Percentiles rank a stretch among this genome's conserved stretches.
Evolutionary conservation across 148 eudicot species (phyloP).

Genomic region (Vaccinium darrowii): DNA sequence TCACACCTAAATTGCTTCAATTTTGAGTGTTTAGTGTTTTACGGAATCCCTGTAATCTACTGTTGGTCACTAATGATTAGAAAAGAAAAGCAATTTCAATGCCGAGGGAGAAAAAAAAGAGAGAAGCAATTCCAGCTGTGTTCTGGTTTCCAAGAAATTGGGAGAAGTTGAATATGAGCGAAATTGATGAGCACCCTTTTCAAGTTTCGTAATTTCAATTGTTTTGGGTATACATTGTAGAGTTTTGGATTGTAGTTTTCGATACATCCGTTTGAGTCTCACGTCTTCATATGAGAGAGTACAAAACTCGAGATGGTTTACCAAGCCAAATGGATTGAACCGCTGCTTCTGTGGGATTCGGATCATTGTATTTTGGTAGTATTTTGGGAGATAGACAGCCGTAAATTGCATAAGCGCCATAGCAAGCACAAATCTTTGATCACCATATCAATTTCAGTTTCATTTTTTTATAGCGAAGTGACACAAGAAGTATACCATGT

Average conservation of each 20-base stretch:
- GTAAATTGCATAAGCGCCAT: background rate
- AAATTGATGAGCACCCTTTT: background rate
- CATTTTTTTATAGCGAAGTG: background rate
- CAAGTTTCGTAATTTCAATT: background rate
- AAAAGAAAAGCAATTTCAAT: too few relatives aligned
- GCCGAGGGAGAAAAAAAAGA: too few relatives aligned
- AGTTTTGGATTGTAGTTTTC: background rate
- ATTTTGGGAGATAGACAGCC: background rate
- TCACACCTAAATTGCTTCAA: background rate
- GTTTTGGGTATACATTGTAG: background rate
- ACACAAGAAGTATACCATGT: background rate
- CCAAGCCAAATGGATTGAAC: background rate
- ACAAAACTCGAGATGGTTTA: background rate
- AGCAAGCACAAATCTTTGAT: background rate
- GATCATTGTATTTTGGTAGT: background rate
- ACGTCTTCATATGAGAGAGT: background rate
- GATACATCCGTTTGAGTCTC: background rate
- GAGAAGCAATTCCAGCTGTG: background rate
- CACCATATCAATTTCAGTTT: background rate
- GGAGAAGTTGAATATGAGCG: background rate
- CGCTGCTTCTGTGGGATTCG: background rate
- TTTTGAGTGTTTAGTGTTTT: background rate
- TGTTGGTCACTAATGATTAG: background rate
- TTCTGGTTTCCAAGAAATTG: too few relatives aligned
- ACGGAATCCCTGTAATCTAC: background rate